Conservation (phyloP, 176 grass and related monocot species). For the Hordeum vulgare region MorexV3_pseudomolecules_assembly NC_058518.1:505970629-505971128, state of each 20-base stretch:
- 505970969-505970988: neutral
- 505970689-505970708: conserved; percentile 24
- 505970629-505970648: conserved; percentile 24
- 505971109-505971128: neutral
- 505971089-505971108: neutral
- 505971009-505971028: neutral
- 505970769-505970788: neutral
- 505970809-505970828: neutral
- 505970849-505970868: neutral
- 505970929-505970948: neutral
- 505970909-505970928: neutral
- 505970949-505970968: neutral
- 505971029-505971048: neutral
- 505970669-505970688: neutral
- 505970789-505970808: neutral
- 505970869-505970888: neutral
- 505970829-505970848: neutral
- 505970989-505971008: neutral
- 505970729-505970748: neutral
- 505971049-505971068: conserved; percentile 8
- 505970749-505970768: neutral
- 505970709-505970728: neutral
- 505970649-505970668: conserved; percentile 13
- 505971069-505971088: conserved; percentile 14
- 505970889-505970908: neutral